phyloP scores from a whole-genome alignment of 2,329 filamentous ascomycete genomes.

The Microsporum canis region DNA sequence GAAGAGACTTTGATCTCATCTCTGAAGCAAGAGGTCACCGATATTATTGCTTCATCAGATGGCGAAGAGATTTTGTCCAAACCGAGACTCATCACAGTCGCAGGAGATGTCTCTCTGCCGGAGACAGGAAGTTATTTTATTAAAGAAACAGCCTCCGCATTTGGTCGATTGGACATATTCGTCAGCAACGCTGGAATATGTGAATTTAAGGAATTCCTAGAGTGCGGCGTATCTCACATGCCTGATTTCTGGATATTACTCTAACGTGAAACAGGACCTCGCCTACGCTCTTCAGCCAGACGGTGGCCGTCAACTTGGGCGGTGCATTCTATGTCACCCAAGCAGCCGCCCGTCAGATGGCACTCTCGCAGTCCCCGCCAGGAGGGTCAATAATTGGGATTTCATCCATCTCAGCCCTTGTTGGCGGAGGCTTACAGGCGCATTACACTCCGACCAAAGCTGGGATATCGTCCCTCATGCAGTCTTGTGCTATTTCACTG shows the following conservation, averaged over 20 bases:
- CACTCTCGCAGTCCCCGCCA: slow-evolving; percentile 52
- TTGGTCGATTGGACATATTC: slow-evolving; percentile 57
- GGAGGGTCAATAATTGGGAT: slow-evolving; percentile 62
- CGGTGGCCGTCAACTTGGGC: slow-evolving; percentile 68
- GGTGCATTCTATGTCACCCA: slow-evolving; percentile 84
- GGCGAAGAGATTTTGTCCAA: slow-evolving; percentile 6
- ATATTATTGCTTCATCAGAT: slow-evolving; percentile 5
- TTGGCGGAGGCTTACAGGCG: slow-evolving; percentile 62
- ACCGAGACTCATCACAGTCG: slow-evolving; percentile 50
- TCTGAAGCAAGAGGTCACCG: slow-evolving; percentile 35
- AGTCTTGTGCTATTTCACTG: slow-evolving; percentile 67
- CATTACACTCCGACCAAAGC: slow-evolving; percentile 89
- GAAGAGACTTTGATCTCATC: slow-evolving; percentile 34
- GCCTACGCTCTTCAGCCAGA: slow-evolving; percentile 57
- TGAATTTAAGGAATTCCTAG: slow-evolving; percentile 75
- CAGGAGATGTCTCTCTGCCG: slow-evolving; percentile 66
- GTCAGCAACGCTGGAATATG: slow-evolving; percentile 84
- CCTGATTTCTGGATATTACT: slow-evolving; percentile 4
- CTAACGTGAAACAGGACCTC: slow-evolving; percentile 42
- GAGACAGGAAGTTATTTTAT: slow-evolving; percentile 61
- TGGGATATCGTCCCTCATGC: slow-evolving; percentile 68
- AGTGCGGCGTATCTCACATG: slow-evolving; percentile 31
- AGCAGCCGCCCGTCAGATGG: slow-evolving; percentile 76
- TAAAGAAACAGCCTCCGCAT: slow-evolving; percentile 46
- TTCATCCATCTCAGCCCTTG: slow-evolving; percentile 31